phyloP scores from a whole-genome alignment of 768 basidiomycete genomes.

The Sporobolomyces phaffii region DNA sequence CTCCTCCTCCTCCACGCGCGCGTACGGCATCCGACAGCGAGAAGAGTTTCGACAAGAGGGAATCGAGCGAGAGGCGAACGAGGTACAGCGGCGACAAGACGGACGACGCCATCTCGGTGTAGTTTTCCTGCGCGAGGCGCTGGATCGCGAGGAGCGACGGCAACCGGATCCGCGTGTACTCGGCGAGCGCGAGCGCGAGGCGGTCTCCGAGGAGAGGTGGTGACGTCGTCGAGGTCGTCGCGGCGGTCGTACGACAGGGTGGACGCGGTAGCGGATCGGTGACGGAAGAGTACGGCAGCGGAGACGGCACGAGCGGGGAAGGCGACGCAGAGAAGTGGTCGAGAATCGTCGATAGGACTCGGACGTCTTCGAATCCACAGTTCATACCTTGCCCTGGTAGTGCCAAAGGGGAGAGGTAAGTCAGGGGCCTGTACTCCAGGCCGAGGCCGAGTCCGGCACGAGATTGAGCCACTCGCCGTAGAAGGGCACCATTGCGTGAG shows the following conservation, averaged over 20 bases:
- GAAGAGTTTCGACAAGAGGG: slow-evolving; percentile 39
- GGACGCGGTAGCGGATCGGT: not conserved
- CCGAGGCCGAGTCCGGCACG: not conserved
- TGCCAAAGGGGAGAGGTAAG: too few relatives aligned
- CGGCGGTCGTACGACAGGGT: not conserved
- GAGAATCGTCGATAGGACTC: slow-evolving; percentile 72
- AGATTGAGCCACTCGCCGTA: slow-evolving; percentile 50
- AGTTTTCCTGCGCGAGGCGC: slow-evolving; percentile 91
- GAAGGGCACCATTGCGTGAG: slow-evolving; percentile 98
- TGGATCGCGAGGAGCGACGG: slow-evolving; percentile 85
- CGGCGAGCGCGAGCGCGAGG: slow-evolving; percentile 58
- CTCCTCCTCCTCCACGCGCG: too few relatives aligned
- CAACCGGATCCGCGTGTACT: slow-evolving; percentile 75
- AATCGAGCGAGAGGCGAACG: slow-evolving; percentile 32
- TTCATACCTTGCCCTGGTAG: slow-evolving; percentile 92
- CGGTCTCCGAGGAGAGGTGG: not conserved
- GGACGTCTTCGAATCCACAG: slow-evolving; percentile 94
- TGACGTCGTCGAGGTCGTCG: too few relatives aligned
- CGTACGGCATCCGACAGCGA: too few relatives aligned
- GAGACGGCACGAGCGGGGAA: slow-evolving; percentile 21
- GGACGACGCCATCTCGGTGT: slow-evolving; percentile 57
- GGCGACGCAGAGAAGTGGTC: slow-evolving; percentile 58
- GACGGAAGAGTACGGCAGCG: slow-evolving; percentile 30
- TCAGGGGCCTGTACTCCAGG: not conserved
- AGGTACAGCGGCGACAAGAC: slow-evolving; percentile 33